Evolutionary conservation across 2,329 filamentous ascomycete genomes (phyloP).

Genomic region (Grosmannia penicillata): DNA sequence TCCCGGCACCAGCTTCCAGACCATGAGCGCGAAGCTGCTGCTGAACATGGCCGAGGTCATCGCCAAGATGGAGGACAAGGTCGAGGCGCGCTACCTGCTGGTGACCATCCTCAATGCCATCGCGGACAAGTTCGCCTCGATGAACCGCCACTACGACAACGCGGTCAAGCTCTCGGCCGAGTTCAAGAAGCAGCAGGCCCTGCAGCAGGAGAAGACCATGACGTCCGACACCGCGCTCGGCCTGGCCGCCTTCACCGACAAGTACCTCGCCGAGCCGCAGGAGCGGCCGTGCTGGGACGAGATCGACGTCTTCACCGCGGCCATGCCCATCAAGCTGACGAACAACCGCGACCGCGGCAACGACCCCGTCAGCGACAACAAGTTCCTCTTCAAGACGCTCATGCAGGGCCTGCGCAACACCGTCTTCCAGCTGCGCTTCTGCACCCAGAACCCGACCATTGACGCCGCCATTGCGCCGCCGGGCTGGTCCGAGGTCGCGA

Average conservation of each 20-base stretch:
- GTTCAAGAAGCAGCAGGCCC: constrained; percentile 61
- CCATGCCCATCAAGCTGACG: constrained; percentile 89
- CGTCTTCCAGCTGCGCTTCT: constrained; percentile 85
- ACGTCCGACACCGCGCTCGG: constrained; percentile 21
- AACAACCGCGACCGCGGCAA: constrained; percentile 79
- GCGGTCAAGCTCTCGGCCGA: constrained; percentile 92
- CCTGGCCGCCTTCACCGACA: constrained; percentile 47
- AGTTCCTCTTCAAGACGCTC: constrained; percentile 92
- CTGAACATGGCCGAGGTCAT: constrained; percentile 98
- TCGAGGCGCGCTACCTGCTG: constrained; percentile 85
- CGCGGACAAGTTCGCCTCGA: constrained; percentile 92
- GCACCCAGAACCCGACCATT: constrained; percentile 60
- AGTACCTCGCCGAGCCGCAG: constrained; percentile 72
- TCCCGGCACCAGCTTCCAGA: constrained; percentile 96
- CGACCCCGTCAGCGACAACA: constrained; percentile 90
- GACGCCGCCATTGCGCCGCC: constrained; percentile 65
- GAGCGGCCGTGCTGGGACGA: constrained; percentile 88
- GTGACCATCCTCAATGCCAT: constrained; percentile 98
- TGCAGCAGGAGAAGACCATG: constrained; percentile 27
- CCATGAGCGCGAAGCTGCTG: constrained; percentile 94
- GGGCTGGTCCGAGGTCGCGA: constrained; percentile 92
- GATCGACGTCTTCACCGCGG: constrained; percentile 80
- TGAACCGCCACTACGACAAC: constrained; percentile 94
- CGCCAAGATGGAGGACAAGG: constrained; percentile 81
- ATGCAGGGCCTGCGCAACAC: constrained; percentile 93